These are phyloP conservation scores for Leucaena leucocephala DNA, from an alignment of 306 rosid genomes.

Conservation along the genomic window DNA sequence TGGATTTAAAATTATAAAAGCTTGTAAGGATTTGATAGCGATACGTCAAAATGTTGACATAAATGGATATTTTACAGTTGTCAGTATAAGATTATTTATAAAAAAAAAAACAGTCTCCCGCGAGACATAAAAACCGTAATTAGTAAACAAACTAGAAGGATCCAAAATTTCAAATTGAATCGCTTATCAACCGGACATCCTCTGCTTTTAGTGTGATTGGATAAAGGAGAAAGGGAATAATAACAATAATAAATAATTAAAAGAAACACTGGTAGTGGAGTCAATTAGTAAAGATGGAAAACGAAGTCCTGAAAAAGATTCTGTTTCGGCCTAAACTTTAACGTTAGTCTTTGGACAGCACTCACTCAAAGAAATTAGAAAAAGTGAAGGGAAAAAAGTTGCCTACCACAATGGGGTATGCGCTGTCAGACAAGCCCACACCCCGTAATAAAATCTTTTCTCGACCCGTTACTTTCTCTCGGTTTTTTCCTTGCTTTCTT, in stretches of 20 bases:
- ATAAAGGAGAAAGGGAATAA: neutral
- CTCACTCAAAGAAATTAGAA: constrained; percentile 43
- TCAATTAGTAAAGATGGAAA: constrained; percentile 32
- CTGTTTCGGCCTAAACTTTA: constrained; percentile 40
- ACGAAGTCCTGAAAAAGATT: constrained; percentile 38
- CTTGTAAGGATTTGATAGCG: neutral
- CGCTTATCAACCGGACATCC: constrained; percentile 19
- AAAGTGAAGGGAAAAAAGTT: constrained; percentile 45
- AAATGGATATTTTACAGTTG: neutral
- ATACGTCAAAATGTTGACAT: neutral
- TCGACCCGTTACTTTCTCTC: constrained; percentile 29
- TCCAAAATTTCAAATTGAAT: constrained; percentile 30
- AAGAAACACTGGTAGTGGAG: neutral
- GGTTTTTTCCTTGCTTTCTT: constrained; percentile 1
- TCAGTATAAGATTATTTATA: neutral
- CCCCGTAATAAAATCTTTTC: constrained; percentile 46
- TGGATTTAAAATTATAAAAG: neutral
- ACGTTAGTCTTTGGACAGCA: constrained; percentile 52
- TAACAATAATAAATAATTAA: neutral
- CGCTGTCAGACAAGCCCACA: constrained; percentile 53
- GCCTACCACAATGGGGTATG: constrained; percentile 70
- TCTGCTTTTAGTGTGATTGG: constrained; percentile 18
- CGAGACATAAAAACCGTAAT: neutral
- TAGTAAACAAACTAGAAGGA: neutral
- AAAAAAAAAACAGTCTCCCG: neutral